Evolutionary conservation across 768 basidiomycete genomes (phyloP).

Genomic region (Lactarius tabidus): DNA sequence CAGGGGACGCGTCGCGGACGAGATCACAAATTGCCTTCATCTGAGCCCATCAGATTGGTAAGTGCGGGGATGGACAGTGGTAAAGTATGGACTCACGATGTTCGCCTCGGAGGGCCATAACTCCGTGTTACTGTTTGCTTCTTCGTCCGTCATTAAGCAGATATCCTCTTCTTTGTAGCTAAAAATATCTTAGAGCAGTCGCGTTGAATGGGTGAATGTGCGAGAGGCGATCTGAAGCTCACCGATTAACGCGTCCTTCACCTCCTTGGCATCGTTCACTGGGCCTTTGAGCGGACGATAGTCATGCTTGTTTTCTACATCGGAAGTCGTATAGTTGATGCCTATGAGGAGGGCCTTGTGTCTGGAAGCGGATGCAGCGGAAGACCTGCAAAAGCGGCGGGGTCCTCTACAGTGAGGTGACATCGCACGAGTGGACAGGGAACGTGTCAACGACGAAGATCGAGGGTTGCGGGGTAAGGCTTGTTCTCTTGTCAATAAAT

Average conservation of each 20-base stretch:
- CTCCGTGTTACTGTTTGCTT: neutral
- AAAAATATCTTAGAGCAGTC: neutral
- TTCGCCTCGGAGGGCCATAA: slow-evolving; percentile 18
- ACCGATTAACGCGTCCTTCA: slow-evolving; percentile 14
- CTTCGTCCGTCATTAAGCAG: slow-evolving; percentile 22
- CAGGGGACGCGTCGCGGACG: slow-evolving; percentile 15
- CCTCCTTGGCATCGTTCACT: slow-evolving; percentile 9
- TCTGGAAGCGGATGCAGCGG: neutral
- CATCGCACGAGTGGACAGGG: neutral
- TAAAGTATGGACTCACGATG: slow-evolving; percentile 15
- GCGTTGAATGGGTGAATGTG: neutral
- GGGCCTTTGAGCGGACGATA: slow-evolving; percentile 8
- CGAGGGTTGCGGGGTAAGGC: neutral
- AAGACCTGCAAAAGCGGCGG: neutral
- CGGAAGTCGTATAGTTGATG: slow-evolving; percentile 1
- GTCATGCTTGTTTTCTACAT: neutral
- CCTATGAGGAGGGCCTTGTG: slow-evolving; percentile 8
- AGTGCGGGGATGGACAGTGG: neutral
- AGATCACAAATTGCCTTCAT: slow-evolving; percentile 17
- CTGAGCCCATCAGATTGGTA: slow-evolving; percentile 10
- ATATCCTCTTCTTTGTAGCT: slow-evolving; percentile 13
- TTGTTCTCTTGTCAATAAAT: no score
- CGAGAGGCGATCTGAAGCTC: neutral
- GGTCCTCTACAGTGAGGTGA: neutral
- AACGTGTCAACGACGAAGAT: neutral